Percentiles rank a stretch among this genome's conserved stretches.
These are phyloP conservation scores for Pterocarpus macrocarpus DNA, from an alignment of 306 rosid species.

Conservation along the genomic window DNA sequence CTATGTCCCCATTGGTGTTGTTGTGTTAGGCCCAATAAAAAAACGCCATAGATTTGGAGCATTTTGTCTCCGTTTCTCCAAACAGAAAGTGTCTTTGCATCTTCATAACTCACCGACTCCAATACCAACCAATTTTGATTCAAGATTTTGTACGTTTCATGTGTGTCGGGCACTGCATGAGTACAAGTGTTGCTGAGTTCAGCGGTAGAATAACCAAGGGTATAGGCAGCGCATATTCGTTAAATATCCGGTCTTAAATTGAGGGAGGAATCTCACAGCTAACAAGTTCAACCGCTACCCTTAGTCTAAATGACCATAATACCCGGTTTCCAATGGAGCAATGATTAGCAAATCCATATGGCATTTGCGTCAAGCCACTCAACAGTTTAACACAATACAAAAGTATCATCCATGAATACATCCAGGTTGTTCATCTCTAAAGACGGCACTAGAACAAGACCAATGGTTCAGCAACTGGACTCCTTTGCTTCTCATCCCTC, in stretches of 20 bases:
- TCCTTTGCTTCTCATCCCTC: slow-evolving; percentile 12
- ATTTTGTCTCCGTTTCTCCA: background rate
- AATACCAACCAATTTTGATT: too few species aligned
- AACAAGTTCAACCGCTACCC: slow-evolving; percentile 4
- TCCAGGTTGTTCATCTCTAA: slow-evolving; percentile 34
- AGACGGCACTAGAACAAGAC: background rate
- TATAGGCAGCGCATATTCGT: slow-evolving; percentile 50
- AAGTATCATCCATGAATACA: background rate
- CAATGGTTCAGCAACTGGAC: slow-evolving; percentile 14
- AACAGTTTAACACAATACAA: background rate
- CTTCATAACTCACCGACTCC: too few species aligned
- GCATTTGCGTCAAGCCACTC: slow-evolving; percentile 11
- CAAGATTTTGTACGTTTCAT: too few species aligned
- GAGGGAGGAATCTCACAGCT: slow-evolving; percentile 20
- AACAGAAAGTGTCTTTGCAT: too few species aligned
- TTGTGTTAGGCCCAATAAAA: background rate
- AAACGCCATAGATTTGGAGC: too few species aligned
- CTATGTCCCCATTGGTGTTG: background rate
- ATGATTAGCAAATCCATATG: slow-evolving; percentile 9
- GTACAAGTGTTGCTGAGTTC: background rate
- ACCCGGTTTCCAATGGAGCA: slow-evolving; percentile 1
- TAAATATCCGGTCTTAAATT: slow-evolving; percentile 39
- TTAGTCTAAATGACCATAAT: background rate
- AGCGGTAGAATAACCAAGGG: background rate
- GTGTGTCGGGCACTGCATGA: background rate